Evolutionary conservation across 805 yeast species (phyloP).

Genomic region (Jamesozyma rosinii): DNA sequence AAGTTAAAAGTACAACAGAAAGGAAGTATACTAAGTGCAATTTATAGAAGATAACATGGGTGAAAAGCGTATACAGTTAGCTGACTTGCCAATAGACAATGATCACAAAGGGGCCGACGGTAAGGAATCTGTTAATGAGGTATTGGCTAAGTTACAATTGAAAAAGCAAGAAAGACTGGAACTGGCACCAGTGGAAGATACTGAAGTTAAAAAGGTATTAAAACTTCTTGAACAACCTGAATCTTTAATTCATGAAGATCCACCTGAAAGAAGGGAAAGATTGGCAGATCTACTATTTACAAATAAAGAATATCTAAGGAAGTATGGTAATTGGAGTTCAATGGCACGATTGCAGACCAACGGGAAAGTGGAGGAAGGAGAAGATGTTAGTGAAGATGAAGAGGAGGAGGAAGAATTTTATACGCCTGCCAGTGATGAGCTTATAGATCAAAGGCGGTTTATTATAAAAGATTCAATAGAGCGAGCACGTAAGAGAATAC

Average conservation of each 20-base stretch:
- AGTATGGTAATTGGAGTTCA: conserved; percentile 5
- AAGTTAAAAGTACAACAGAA: no score
- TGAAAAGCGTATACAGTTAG: conserved; percentile 7
- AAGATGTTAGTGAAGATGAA: conserved; percentile 32
- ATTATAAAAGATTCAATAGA: conserved; percentile 46
- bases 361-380: conserved; percentile 13
- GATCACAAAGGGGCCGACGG: conserved; percentile 7
- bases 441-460: conserved; percentile 42
- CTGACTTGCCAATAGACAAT: conserved; percentile 21
- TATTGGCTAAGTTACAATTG: conserved; percentile 13
- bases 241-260: conserved; percentile 49
- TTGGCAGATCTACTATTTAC: conserved; percentile 39
- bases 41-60: no score
- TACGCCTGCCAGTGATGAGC: conserved; percentile 60
- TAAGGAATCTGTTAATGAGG: conserved; percentile 24
- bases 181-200: conserved; percentile 56
- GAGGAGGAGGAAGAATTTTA: conserved; percentile 72
- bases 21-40: no score
- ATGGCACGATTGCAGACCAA: conserved; percentile 1
- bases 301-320: conserved; percentile 20
- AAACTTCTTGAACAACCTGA: conserved; percentile 48
- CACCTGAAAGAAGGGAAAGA: conserved; percentile 51
- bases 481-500: conserved; percentile 37
- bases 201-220: conserved; percentile 45
- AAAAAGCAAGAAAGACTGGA: conserved; percentile 17